Conservation (phyloP, 202 grass and related monocot species). For the Setaria viridis region DNA sequence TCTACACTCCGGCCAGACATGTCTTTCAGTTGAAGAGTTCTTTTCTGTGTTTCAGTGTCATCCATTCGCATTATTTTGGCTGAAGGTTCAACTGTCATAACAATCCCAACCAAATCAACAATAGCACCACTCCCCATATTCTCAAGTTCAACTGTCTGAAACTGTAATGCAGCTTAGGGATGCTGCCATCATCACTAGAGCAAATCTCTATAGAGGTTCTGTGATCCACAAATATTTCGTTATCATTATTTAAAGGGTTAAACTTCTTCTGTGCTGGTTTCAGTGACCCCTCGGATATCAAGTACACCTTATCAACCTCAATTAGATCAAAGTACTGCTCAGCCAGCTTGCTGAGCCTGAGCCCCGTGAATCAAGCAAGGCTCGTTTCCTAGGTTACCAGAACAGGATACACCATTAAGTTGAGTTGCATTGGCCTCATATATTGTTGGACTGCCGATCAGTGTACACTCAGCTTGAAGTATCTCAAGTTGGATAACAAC, state of each 20-base stretch:
- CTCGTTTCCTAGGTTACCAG: not conserved
- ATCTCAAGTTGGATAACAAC: conserved; percentile 71
- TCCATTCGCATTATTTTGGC: conserved; percentile 56
- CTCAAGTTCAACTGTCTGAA: conserved; percentile 75
- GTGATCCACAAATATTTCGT: conserved; percentile 60
- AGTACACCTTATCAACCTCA: conserved; percentile 86
- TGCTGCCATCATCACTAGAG: conserved; percentile 61
- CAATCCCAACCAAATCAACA: conserved; percentile 82
- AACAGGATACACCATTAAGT: conserved; percentile 31
- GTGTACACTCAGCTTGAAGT: conserved; percentile 48
- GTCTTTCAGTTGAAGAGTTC: conserved; percentile 77
- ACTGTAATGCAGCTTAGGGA: conserved; percentile 71
- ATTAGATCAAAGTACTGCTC: conserved; percentile 71
- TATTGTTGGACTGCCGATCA: conserved; percentile 56
- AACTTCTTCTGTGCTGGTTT: conserved; percentile 65
- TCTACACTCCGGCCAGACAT: conserved; percentile 75
- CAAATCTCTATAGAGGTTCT: conserved; percentile 60
- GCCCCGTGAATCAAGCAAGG: not conserved
- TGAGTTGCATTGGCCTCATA: conserved; percentile 56
- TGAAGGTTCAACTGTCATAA: conserved; percentile 71
- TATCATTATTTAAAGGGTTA: conserved; percentile 74
- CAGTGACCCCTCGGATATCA: conserved; percentile 74
- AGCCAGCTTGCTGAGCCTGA: not conserved
- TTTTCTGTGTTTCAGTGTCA: conserved; percentile 64
- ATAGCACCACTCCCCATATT: conserved; percentile 51